These are phyloP conservation scores for Dactylellina sp. DNA, from an alignment of 2,329 filamentous ascomycete species.

Conservation along the genomic window DNA sequence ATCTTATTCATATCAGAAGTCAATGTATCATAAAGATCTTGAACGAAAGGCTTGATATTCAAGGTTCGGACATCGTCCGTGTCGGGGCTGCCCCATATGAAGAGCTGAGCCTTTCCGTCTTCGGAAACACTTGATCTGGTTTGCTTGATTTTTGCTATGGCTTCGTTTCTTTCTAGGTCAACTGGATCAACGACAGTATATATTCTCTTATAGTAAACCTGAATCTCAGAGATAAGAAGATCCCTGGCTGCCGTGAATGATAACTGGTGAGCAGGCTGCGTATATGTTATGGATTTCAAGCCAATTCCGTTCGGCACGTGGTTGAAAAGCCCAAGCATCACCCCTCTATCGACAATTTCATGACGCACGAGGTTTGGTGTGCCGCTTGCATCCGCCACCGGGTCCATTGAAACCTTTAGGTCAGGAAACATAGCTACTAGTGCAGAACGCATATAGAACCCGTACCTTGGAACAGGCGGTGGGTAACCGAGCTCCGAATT, in stretches of 20 bases:
- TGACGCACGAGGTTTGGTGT: slow-evolving; percentile 61
- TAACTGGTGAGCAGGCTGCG: slow-evolving; percentile 65
- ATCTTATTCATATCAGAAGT: slow-evolving; percentile 14
- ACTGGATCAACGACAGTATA: slow-evolving; percentile 59
- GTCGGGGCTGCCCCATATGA: slow-evolving; percentile 7
- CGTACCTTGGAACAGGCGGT: slow-evolving; percentile 63
- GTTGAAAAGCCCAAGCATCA: slow-evolving; percentile 63
- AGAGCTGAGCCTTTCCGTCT: slow-evolving; percentile 10
- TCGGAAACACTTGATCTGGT: not conserved
- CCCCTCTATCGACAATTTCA: slow-evolving; percentile 61
- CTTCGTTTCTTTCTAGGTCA: slow-evolving; percentile 15
- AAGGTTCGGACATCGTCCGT: slow-evolving; percentile 16
- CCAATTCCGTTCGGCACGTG: slow-evolving; percentile 58
- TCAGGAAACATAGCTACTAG: slow-evolving; percentile 64
- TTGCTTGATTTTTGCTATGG: slow-evolving; percentile 19
- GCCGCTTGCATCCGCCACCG: slow-evolving; percentile 17
- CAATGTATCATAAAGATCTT: slow-evolving; percentile 21
- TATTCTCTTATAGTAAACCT: slow-evolving; percentile 58
- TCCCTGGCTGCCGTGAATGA: slow-evolving; percentile 60
- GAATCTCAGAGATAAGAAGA: slow-evolving; percentile 56
- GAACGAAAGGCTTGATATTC: slow-evolving; percentile 9
- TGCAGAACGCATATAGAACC: slow-evolving; percentile 64
- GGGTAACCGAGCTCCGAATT: slow-evolving; percentile 46
- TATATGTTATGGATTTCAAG: slow-evolving; percentile 61
- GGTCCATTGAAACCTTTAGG: slow-evolving; percentile 60